Evolutionary conservation across 768 basidiomycete species (phyloP).

Genomic region (Amanita rimosa): DNA sequence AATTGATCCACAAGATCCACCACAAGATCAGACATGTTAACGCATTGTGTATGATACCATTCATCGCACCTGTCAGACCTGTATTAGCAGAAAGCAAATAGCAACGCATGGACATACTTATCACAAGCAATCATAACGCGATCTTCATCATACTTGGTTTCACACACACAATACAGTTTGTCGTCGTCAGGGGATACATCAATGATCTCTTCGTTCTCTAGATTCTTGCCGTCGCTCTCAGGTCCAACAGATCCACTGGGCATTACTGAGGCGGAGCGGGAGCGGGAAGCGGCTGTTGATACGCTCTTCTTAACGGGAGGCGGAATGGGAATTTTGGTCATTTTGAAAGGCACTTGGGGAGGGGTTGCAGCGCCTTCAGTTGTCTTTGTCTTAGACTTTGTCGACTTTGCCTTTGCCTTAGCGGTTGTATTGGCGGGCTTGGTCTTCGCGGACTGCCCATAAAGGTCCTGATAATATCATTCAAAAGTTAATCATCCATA

Average conservation of each 20-base stretch:
- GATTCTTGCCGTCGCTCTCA: conserved; percentile 22
- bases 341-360: conserved; percentile 1
- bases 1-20: conserved; percentile 90
- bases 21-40: conserved; percentile 69
- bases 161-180: conserved; percentile 82
- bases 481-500: conserved; percentile 8
- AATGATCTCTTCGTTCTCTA: conserved; percentile 36
- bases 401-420: conserved; percentile 6
- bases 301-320: conserved; percentile 6
- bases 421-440: not conserved
- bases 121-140: conserved; percentile 91
- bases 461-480: not conserved
- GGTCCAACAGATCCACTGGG: conserved; percentile 33
- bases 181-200: conserved; percentile 41
- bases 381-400: conserved; percentile 4
- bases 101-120: conserved; percentile 37
- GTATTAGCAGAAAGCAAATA: not conserved
- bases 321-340: conserved; percentile 5
- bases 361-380: conserved; percentile 12
- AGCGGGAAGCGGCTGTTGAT: conserved; percentile 28
- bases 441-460: not conserved
- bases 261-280: conserved; percentile 62
- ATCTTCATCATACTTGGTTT: conserved; percentile 80
- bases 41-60: conserved; percentile 88
- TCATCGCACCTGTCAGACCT: conserved; percentile 66